Percentiles rank a stretch among this genome's conserved stretches.
phyloP scores from a whole-genome alignment of 2,329 filamentous ascomycete genomes.

The Helotiales sp. region DNA sequence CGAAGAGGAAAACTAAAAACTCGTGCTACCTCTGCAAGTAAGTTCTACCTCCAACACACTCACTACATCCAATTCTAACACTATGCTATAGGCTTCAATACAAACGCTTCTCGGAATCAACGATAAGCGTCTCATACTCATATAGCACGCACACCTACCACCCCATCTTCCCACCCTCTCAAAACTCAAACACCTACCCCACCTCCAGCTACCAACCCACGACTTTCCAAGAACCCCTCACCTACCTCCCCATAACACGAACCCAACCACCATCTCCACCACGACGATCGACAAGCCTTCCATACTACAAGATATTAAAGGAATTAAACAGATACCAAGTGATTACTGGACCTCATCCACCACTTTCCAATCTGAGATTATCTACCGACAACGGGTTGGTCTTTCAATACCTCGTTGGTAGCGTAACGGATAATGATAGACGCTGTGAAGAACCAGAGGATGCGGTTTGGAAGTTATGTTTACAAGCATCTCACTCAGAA shows the following conservation, averaged over 20 bases:
- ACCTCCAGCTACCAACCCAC: no score
- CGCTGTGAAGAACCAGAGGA: not conserved
- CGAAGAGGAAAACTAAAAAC: not conserved
- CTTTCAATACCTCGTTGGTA: conserved; percentile 13
- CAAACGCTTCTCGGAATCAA: not conserved
- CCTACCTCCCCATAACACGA: conserved; percentile 7
- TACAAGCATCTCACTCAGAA: conserved; percentile 13
- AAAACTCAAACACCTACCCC: not conserved
- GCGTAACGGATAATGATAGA: not conserved
- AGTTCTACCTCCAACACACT: not conserved
- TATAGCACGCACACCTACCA: not conserved
- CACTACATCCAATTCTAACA: not conserved
- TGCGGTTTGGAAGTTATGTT: conserved; percentile 12
- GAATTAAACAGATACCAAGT: conserved; percentile 7
- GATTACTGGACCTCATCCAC: conserved; percentile 9
- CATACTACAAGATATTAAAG: conserved; percentile 5
- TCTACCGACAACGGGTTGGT: conserved; percentile 2
- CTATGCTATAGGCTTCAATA: not conserved
- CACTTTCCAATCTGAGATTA: conserved; percentile 13
- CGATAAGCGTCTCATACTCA: not conserved
- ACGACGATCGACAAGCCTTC: conserved; percentile 14
- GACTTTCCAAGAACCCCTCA: not conserved
- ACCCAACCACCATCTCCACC: conserved; percentile 17
- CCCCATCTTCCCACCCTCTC: not conserved
- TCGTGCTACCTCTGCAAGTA: conserved; percentile 12